These are phyloP conservation scores for Exidia glandulosa DNA, from an alignment of 768 basidiomycete genomes.

Conservation along the genomic window DNA sequence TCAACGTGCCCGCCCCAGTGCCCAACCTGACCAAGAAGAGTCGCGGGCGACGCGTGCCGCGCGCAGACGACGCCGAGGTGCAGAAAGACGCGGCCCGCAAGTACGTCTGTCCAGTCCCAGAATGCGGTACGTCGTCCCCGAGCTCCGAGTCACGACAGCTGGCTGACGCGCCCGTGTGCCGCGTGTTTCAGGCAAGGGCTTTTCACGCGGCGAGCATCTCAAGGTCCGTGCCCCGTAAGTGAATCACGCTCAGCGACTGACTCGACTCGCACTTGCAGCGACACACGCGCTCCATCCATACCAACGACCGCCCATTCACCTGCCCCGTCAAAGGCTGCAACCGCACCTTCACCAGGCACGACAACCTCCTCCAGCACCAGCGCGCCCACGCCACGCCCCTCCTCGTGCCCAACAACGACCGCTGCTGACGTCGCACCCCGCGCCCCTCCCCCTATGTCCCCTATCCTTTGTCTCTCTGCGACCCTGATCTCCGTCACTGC, in stretches of 20 bases:
- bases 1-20: slow-evolving; percentile 45
- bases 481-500: neutral
- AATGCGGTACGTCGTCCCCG: neutral
- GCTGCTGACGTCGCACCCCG: too few species aligned
- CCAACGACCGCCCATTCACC: neutral
- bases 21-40: slow-evolving; percentile 75
- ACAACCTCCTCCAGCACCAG: slow-evolving; percentile 1
- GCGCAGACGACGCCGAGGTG: neutral
- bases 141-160: neutral
- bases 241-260: neutral
- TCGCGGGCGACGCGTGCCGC: slow-evolving; percentile 62
- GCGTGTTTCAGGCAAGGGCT: neutral
- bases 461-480: neutral
- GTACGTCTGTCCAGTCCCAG: neutral
- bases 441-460: neutral
- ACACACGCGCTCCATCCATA: neutral
- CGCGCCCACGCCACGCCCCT: neutral
- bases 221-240: neutral
- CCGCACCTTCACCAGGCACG: neutral
- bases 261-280: neutral
- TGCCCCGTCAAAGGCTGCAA: neutral
- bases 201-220: neutral
- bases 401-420: neutral
- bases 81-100: neutral
- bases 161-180: neutral